A percentile compares a stretch with the other conserved stretches of the same genome.
phyloP scores from a whole-genome alignment of 2,329 filamentous ascomycete genomes.

The Fusarium sterilihyphosum region DNA sequence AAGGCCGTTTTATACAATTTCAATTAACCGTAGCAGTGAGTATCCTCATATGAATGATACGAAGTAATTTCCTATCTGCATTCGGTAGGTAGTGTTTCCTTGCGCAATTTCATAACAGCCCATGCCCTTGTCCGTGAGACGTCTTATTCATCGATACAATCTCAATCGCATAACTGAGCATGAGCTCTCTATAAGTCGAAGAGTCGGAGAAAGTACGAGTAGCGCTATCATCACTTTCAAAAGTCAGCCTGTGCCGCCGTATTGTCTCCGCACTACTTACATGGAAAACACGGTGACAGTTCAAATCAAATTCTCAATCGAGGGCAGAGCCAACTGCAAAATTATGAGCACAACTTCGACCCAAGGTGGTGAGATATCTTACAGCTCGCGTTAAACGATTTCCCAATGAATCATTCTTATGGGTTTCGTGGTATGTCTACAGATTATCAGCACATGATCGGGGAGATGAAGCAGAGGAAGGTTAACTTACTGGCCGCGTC shows the following conservation, averaged over 20 bases:
- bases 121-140: neutral
- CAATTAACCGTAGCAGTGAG: neutral
- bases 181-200: neutral
- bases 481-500: constrained; percentile 16
- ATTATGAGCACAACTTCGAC: neutral
- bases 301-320: neutral
- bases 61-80: constrained; percentile 3
- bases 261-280: neutral
- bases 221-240: neutral
- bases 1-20: neutral
- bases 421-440: constrained; percentile 9
- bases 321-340: constrained; percentile 5
- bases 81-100: neutral
- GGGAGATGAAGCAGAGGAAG: neutral
- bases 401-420: neutral
- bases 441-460: constrained; percentile 6
- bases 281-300: neutral
- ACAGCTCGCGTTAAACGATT: constrained; percentile 2
- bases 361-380: neutral
- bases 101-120: neutral
- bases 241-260: neutral
- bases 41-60: neutral
- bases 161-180: neutral
- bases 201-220: neutral
- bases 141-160: neutral